Evolutionary conservation across 2,329 filamentous ascomycete genomes (phyloP).

Genomic region (Albophoma yamanashiensis): DNA sequence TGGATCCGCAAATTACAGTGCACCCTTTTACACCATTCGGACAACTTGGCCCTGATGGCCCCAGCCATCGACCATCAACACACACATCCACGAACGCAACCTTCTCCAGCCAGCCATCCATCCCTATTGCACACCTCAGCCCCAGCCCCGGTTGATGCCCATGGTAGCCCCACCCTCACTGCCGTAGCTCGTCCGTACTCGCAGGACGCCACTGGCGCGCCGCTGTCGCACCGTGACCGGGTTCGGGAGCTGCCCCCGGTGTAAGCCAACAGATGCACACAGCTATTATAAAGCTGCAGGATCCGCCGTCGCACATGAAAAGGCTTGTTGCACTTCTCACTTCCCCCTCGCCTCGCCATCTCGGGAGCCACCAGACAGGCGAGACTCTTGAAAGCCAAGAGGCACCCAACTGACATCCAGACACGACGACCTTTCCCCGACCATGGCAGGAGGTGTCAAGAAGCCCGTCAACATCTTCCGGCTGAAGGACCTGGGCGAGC

Average conservation of each 20-base stretch:
- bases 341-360: neutral
- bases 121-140: neutral
- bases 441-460: conserved; percentile 40
- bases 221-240: neutral
- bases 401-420: neutral
- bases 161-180: neutral
- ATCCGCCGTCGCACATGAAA: neutral
- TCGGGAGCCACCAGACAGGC: neutral
- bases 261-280: neutral
- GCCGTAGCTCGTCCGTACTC: neutral
- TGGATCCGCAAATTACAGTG: no score
- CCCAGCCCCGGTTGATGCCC: neutral
- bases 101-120: neutral
- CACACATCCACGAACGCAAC: neutral
- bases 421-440: conserved; percentile 5
- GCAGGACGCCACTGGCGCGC: neutral
- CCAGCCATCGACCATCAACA: neutral
- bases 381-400: neutral
- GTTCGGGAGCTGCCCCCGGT: neutral
- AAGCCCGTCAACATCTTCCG: conserved; percentile 54
- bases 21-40: no score
- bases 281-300: neutral
- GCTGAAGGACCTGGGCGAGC: conserved; percentile 52
- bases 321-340: neutral
- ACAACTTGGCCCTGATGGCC: no score